Evolutionary conservation across 257 asterid genomes (phyloP).

Genomic region (Solanum rostratum): DNA sequence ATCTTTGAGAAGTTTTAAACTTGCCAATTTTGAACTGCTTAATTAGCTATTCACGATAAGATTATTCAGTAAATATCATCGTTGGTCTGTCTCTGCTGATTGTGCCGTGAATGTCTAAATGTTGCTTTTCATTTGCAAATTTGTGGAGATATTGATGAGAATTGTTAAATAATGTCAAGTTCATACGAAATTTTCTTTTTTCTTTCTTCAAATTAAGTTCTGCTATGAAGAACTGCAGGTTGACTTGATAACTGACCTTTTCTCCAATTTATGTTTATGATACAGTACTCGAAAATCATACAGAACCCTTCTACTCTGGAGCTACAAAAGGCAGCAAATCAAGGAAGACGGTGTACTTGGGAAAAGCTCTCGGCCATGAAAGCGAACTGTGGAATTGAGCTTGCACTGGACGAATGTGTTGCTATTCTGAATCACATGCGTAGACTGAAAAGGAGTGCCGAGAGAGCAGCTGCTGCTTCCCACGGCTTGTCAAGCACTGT

Average conservation of each 20-base stretch:
- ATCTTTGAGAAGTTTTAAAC: background rate
- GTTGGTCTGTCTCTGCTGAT: background rate
- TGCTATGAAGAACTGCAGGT: background rate
- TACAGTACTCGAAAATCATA: slow-evolving; percentile 62
- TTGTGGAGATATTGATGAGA: background rate
- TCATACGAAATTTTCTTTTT: background rate
- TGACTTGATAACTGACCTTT: background rate
- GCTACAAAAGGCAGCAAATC: slow-evolving; percentile 73
- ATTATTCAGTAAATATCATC: background rate
- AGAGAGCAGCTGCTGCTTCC: slow-evolving; percentile 52
- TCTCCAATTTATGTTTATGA: background rate
- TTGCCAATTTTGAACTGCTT: background rate
- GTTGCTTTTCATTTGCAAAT: background rate
- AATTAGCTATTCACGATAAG: background rate
- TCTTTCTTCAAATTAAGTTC: background rate
- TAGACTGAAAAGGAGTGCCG: slow-evolving; percentile 51
- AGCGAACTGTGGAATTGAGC: slow-evolving; percentile 78
- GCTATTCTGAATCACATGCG: slow-evolving; percentile 76
- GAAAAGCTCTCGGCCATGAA: slow-evolving; percentile 76
- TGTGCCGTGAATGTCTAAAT: background rate
- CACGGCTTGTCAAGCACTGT: slow-evolving; percentile 24
- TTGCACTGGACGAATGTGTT: slow-evolving; percentile 68
- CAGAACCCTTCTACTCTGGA: slow-evolving; percentile 67
- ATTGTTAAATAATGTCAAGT: background rate
- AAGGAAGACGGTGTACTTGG: slow-evolving; percentile 80